These are phyloP conservation scores for Lippia alba DNA, from an alignment of 305 asterid genomes.

Conservation along the genomic window DNA sequence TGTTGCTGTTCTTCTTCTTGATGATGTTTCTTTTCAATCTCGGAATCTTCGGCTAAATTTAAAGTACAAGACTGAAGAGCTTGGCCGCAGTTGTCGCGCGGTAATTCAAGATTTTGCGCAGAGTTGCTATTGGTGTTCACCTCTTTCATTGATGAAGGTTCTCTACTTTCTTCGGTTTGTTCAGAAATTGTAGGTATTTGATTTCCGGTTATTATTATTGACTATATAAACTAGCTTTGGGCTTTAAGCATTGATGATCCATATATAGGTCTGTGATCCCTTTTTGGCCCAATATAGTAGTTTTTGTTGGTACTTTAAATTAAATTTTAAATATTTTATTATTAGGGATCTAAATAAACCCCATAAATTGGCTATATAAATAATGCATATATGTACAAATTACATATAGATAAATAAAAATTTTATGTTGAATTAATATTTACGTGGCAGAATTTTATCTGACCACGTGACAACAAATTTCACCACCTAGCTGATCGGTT, in stretches of 20 bases:
- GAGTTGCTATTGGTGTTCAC: slow-evolving; percentile 31
- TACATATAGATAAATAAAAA: too few relatives aligned
- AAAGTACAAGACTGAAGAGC: slow-evolving; percentile 32
- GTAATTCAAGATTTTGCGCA: slow-evolving; percentile 29
- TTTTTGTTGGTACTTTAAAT: too few relatives aligned
- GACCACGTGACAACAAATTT: too few relatives aligned
- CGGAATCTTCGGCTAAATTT: slow-evolving; percentile 14
- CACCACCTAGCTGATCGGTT: too few relatives aligned
- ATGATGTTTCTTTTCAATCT: slow-evolving; percentile 17
- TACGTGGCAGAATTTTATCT: too few relatives aligned
- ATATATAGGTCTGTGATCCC: too few relatives aligned
- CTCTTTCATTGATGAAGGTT: slow-evolving; percentile 47
- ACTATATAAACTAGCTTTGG: neutral
- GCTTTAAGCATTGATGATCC: neutral
- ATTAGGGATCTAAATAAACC: too few relatives aligned
- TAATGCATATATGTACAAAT: too few relatives aligned
- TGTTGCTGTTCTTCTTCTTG: slow-evolving; percentile 31
- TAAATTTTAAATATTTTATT: too few relatives aligned
- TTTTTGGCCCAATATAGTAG: too few relatives aligned
- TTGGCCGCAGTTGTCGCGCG: slow-evolving; percentile 18
- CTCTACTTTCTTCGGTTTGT: neutral
- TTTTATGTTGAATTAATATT: too few relatives aligned
- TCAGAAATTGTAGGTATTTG: neutral
- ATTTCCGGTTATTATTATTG: neutral
- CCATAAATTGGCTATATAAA: too few relatives aligned